phyloP scores from a whole-genome alignment of 2,329 filamentous ascomycete species.

The Aspergillus fructus region DNA sequence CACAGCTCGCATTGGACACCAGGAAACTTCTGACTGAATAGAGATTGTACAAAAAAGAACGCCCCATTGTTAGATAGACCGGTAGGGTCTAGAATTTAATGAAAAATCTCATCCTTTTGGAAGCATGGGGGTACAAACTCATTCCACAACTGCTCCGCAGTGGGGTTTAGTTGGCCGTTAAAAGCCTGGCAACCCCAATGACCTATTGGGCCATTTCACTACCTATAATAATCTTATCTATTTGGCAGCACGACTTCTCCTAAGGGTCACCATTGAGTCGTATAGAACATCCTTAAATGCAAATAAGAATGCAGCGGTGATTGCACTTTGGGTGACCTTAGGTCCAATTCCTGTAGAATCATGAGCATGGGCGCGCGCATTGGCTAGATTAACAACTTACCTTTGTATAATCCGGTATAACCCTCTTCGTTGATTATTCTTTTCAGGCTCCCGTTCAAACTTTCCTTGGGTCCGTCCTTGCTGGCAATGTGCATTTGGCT shows the following conservation, averaged over 20 bases:
- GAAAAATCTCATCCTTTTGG: not conserved
- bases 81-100: not conserved
- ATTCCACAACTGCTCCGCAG: slow-evolving; percentile 2
- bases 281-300: slow-evolving; percentile 98
- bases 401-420: slow-evolving; percentile 89
- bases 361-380: slow-evolving; percentile 8
- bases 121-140: not conserved
- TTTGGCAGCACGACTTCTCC: slow-evolving; percentile 31
- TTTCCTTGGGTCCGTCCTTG: slow-evolving; percentile 73
- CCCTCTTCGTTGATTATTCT: slow-evolving; percentile 85
- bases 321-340: slow-evolving; percentile 94
- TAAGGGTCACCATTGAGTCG: slow-evolving; percentile 50
- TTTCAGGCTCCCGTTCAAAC: slow-evolving; percentile 73
- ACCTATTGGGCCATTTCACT: not conserved
- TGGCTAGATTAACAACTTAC: slow-evolving; percentile 49
- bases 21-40: not conserved
- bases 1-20: not conserved
- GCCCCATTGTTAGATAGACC: not conserved
- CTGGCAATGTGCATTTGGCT: slow-evolving; percentile 92
- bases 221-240: slow-evolving; percentile 20
- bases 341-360: slow-evolving; percentile 73
- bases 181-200: not conserved
- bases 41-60: not conserved
- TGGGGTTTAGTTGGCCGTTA: not conserved
- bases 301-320: slow-evolving; percentile 94